Evolutionary conservation across 2,329 filamentous ascomycete species (phyloP), one percentile per base, ranked within the genome.

Genomic region (Penicillium brasilianum): DNA sequence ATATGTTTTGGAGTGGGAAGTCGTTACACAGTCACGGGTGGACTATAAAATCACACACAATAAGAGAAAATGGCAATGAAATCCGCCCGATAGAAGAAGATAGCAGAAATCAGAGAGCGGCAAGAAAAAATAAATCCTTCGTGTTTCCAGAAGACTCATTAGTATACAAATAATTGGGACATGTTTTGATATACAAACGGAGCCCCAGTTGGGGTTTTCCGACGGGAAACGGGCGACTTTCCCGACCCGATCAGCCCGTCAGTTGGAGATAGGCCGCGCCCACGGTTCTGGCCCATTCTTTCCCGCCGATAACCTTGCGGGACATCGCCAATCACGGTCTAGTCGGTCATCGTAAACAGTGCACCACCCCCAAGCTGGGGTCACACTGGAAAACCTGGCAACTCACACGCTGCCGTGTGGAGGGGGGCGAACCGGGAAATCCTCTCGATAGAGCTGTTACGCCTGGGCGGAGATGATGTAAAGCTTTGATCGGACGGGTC

Each of bases 141-240:
- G 18, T 7, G 18, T 56, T 56, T 46, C 37, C 9, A 44, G 14
- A 61, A 61, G 54, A 60, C 49, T 53, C 62, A 55, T 37, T 65
- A 67, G 63, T 69, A 70, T 69, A 70, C 63, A 65, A 65, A 61
- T 66, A 69, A 61, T n/a, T 61, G 54, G 34, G 55, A 67, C 49
- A 66, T 70, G 63, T 71, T 72, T 64, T 72, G 71, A 75, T 75
- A 74, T 76, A 74, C 69, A 73, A 62, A 59, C 54, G 50, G 51
- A 61, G 18, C 8, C 61, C 66, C 62, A 60, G 61, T 48, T 46
- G 18, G 53, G 25, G 68, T 73, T 76, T 75, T 62, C 74, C 74
- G 74, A 55, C 74, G 74, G 74, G 65, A 74, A 76, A 75, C 67
- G 55, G 43, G 53, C 16, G 39, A 60, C 66, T 76, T 76, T 76